phyloP scores from a whole-genome alignment of 2,329 filamentous ascomycete genomes.

The Colletotrichum liaoningense region DNA sequence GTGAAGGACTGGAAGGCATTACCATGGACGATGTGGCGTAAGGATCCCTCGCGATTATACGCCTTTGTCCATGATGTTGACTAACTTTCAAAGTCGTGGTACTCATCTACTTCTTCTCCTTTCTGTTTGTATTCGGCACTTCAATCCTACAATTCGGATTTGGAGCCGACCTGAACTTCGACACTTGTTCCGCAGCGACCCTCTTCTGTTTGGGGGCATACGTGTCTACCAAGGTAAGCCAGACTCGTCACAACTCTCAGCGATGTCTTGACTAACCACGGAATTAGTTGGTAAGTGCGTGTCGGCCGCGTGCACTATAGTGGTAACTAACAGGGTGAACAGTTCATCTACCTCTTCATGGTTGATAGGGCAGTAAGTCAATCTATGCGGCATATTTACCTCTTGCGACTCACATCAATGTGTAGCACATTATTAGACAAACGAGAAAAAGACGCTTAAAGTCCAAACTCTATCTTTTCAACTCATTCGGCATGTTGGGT shows the following conservation, averaged over 20 bases:
- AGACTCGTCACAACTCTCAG: not conserved
- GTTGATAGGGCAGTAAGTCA: constrained; percentile 24
- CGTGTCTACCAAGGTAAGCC: constrained; percentile 24
- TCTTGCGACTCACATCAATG: not conserved
- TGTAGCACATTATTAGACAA: constrained; percentile 26
- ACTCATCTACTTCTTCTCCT: constrained; percentile 25
- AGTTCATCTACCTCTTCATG: constrained; percentile 34
- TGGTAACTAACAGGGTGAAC: not conserved
- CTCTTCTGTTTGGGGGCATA: constrained; percentile 28
- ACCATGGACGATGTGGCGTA: constrained; percentile 31
- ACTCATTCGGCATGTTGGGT: constrained; percentile 30
- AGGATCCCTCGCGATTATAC: not conserved
- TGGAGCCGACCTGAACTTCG: constrained; percentile 22
- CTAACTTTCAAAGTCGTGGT: constrained; percentile 13
- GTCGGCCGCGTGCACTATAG: not conserved
- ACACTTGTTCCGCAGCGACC: constrained; percentile 22
- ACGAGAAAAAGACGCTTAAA: constrained; percentile 20
- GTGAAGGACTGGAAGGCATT: constrained; percentile 26
- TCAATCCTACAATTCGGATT: constrained; percentile 29
- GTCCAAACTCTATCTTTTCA: constrained; percentile 23
- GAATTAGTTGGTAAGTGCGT: not conserved
- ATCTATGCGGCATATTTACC: fast-evolving
- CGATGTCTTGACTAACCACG: not conserved
- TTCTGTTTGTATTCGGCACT: constrained; percentile 28
- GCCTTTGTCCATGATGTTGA: not conserved